Evolutionary conservation across 805 yeast genomes (phyloP).

Genomic region (Alloascoidea africana): DNA sequence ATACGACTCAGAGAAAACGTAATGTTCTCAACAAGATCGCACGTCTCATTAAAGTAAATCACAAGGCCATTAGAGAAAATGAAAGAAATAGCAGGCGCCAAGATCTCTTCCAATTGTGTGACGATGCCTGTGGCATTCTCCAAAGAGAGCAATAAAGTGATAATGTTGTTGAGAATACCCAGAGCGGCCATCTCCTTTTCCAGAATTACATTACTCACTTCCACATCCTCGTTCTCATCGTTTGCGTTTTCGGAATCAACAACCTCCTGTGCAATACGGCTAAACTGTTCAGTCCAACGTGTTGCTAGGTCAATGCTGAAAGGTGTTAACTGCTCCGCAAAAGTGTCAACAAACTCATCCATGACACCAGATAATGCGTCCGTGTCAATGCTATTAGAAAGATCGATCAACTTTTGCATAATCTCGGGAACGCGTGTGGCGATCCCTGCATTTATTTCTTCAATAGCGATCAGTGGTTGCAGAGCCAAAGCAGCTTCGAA

Average conservation of each 20-base stretch:
- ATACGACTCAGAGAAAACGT: slow-evolving; percentile 44
- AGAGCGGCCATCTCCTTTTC: slow-evolving; percentile 68
- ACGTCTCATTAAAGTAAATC: slow-evolving; percentile 62
- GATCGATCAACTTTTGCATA: slow-evolving; percentile 60
- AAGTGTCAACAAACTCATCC: slow-evolving; percentile 90
- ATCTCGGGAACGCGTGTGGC: slow-evolving; percentile 59
- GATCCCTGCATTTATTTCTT: slow-evolving; percentile 53
- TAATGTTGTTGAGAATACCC: slow-evolving; percentile 69
- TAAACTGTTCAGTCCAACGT: slow-evolving; percentile 50
- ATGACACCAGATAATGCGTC: slow-evolving; percentile 82
- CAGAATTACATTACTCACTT: slow-evolving; percentile 21
- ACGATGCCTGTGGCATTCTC: slow-evolving; percentile 66
- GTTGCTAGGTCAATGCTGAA: slow-evolving; percentile 60
- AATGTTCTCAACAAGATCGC: slow-evolving; percentile 61
- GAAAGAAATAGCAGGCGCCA: slow-evolving; percentile 52
- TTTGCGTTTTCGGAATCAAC: slow-evolving; percentile 31
- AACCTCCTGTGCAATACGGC: slow-evolving; percentile 53
- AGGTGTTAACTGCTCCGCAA: slow-evolving; percentile 80
- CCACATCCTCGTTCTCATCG: slow-evolving; percentile 20
- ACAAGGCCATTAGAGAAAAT: slow-evolving; percentile 52
- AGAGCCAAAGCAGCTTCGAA: slow-evolving; percentile 76
- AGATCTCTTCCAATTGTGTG: slow-evolving; percentile 44
- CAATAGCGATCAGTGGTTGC: slow-evolving; percentile 57
- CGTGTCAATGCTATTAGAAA: slow-evolving; percentile 72
- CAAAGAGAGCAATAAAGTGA: slow-evolving; percentile 67